These are phyloP conservation scores for Suillus subalutaceus DNA, from an alignment of 768 basidiomycete genomes.

Conservation along the genomic window DNA sequence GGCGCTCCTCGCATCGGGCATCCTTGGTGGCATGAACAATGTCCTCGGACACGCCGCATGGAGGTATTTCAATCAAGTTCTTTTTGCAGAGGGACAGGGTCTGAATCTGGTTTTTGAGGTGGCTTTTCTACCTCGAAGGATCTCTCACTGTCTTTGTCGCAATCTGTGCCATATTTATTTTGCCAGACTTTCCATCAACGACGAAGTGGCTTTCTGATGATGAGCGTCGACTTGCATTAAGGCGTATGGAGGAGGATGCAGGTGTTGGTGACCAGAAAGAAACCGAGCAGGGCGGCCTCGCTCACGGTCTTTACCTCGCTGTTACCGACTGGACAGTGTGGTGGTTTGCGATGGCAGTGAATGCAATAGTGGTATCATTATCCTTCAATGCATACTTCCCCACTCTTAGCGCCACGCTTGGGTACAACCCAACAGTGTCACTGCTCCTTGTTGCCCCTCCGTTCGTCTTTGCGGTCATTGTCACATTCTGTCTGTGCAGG, in stretches of 20 bases:
- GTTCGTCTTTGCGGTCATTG: conserved; percentile 60
- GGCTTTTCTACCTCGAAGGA: conserved; percentile 54
- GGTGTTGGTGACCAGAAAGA: conserved; percentile 58
- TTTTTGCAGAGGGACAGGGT: not conserved
- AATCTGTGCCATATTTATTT: conserved; percentile 45
- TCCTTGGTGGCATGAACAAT: conserved; percentile 51
- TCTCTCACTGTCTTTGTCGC: conserved; percentile 48
- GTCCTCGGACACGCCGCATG: conserved; percentile 53
- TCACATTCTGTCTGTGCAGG: conserved; percentile 57
- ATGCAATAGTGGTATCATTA: conserved; percentile 45
- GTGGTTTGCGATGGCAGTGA: conserved; percentile 65
- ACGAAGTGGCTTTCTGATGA: conserved; percentile 39
- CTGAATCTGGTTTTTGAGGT: conserved; percentile 32
- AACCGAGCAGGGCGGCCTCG: conserved; percentile 40
- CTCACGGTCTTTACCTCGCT: conserved; percentile 59
- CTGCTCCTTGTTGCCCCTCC: conserved; percentile 80
- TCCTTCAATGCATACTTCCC: conserved; percentile 87
- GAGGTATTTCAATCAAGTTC: conserved; percentile 38
- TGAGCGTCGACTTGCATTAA: conserved; percentile 51
- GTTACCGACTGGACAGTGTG: conserved; percentile 81
- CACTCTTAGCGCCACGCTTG: conserved; percentile 73
- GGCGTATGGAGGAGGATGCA: conserved; percentile 66
- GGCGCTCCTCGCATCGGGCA: conserved; percentile 49
- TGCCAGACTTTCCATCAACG: conserved; percentile 51
- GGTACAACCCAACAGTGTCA: conserved; percentile 62